Base-by-base conservation (phyloP, 129 eudicot genomes). In the Erigeron canadensis region DNA sequence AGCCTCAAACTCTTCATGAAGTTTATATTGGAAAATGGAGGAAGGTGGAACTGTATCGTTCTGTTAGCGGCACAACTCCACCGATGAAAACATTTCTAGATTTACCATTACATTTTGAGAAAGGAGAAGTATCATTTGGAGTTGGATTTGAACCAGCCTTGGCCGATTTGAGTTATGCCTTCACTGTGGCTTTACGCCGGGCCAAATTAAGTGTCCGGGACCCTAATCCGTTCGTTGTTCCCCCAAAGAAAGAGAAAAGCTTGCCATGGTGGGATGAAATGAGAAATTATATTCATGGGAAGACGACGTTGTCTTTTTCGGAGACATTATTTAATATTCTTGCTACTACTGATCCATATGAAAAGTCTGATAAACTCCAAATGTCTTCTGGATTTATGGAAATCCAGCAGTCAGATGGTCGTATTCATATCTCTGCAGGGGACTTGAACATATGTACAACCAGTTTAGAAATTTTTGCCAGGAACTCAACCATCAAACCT, bases 231-330 rank as follows among this genome's bases (percentile, higher is more conserved):
- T 70, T 63, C 28, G 28, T 79, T 73, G 81, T 77, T 23, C 95
- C 96, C 40, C 91, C 89, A 9, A 92, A 86, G 75, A 92, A 89
- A 80, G 98, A 92, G 77, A 86, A 85, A 79, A 92, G 98, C 80
- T 82, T 92, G 67, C 98, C 98, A 6, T 92, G 98, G 98, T 92
- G 98, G 98, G 98, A 92, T 79, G 98, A 92, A 50, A 84, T 89
- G 91, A 86, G 98, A 83, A 92, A 92, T 78, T 92, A 92, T 59
- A 81, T 92, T 54, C 98, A 92, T 51, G 98, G 98, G 19, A 78
- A 79, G 40, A 71, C 80, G 22, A 79, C 85, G 43, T 74, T 92
- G 53, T 85, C 75, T 71, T 84, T 92, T 43, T 74, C 91, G 4
- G 84, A 85, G 74, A 79, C 84, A 8, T 54, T 37, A 72, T 89